phyloP scores from a whole-genome alignment of 768 basidiomycete species.

The Leccinum arenicola region DNA sequence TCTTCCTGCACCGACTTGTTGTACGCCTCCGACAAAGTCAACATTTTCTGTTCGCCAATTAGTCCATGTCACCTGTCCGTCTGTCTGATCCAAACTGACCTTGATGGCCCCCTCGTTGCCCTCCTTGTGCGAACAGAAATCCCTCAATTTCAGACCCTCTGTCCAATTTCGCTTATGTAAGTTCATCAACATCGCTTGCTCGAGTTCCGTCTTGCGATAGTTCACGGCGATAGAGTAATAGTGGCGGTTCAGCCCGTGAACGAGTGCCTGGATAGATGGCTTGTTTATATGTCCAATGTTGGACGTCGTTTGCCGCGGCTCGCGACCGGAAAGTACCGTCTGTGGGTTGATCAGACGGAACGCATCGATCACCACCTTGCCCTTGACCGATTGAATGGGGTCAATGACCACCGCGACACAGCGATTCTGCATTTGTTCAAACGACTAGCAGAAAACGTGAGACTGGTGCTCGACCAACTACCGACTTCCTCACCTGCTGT shows the following conservation, averaged over 20 bases:
- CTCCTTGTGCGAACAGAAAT: slow-evolving; percentile 87
- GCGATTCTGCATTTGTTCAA: slow-evolving; percentile 89
- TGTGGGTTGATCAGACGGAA: slow-evolving; percentile 96
- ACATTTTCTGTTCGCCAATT: slow-evolving; percentile 57
- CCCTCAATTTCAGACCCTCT: slow-evolving; percentile 87
- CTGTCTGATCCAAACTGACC: slow-evolving; percentile 45
- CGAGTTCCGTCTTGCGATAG: slow-evolving; percentile 96
- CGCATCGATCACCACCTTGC: slow-evolving; percentile 98
- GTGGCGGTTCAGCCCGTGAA: slow-evolving; percentile 96
- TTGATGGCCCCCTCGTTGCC: slow-evolving; percentile 92
- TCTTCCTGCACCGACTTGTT: slow-evolving; percentile 99
- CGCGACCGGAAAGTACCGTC: slow-evolving; percentile 84
- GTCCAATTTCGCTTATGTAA: slow-evolving; percentile 99
- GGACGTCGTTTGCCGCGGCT: slow-evolving; percentile 95
- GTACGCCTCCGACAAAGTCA: slow-evolving; percentile 87
- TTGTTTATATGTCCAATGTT: slow-evolving; percentile 99
- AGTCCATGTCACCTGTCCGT: slow-evolving; percentile 18
- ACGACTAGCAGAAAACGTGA: slow-evolving; percentile 60
- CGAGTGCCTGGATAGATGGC: slow-evolving; percentile 97
- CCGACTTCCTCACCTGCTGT: slow-evolving; percentile 65
- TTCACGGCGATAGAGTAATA: slow-evolving; percentile 98
- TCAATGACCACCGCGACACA: slow-evolving; percentile 98
- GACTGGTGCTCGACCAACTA: slow-evolving; percentile 2
- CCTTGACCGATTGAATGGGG: slow-evolving; percentile 98
- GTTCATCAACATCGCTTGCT: slow-evolving; percentile 99